A percentile compares a stretch with the other conserved stretches of the same genome.
phyloP scores from a whole-genome alignment of 73 alveolate species.

The Effrenium voratum region DNA sequence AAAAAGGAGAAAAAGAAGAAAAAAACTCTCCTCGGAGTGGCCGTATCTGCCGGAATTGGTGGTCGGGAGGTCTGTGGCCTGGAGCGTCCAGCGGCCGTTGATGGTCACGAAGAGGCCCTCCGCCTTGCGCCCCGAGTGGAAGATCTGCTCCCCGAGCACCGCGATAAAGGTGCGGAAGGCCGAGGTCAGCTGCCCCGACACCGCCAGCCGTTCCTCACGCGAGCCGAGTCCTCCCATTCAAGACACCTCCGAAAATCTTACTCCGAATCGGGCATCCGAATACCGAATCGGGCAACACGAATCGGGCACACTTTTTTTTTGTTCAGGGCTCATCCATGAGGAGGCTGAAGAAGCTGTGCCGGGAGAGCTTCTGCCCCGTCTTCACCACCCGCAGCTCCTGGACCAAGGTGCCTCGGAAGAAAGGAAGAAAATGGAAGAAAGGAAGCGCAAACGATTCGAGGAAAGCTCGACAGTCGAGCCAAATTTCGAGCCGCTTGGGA shows the following conservation, averaged over 20 bases:
- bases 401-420: not conserved
- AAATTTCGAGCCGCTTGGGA: no score
- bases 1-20: no score
- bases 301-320: not conserved
- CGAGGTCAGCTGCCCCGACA: not conserved
- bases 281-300: no score
- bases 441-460: no score
- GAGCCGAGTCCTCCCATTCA: no score
- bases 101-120: constrained; percentile 40
- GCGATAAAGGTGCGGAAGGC: constrained; percentile 4
- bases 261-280: no score
- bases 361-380: constrained; percentile 33
- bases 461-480: no score
- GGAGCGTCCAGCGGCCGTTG: not conserved
- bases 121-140: constrained; percentile 4
- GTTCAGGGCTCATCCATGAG: constrained; percentile 49
- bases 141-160: constrained; percentile 34
- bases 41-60: no score
- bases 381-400: constrained; percentile 33
- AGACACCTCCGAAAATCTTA: no score
- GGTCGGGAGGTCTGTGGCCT: no score
- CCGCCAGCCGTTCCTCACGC: constrained; percentile 1
- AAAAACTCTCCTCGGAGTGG: no score
- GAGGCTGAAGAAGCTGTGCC: not conserved
- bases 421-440: no score